Evolutionary conservation across 2,329 filamentous ascomycete genomes (phyloP).

Genomic region (Colletotrichum cordylinicola): DNA sequence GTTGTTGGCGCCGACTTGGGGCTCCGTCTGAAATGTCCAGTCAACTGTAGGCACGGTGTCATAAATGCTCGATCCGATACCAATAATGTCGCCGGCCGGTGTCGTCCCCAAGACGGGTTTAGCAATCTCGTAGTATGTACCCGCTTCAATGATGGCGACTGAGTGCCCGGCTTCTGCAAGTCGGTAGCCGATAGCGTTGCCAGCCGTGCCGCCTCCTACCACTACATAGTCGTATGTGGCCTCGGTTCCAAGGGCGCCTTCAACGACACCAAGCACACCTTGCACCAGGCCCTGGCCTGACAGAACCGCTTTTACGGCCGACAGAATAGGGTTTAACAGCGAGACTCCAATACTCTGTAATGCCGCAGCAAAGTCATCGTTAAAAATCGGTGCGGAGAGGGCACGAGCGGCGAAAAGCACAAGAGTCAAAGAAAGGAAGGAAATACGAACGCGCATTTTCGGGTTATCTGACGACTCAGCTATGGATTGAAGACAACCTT

Average conservation of each 20-base stretch:
- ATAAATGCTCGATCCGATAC: neutral
- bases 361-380: neutral
- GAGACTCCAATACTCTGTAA: neutral
- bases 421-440: neutral
- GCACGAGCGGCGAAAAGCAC: neutral
- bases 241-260: neutral
- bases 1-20: constrained; percentile 27
- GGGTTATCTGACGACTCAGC: neutral
- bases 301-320: neutral
- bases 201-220: constrained; percentile 44
- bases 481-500: neutral
- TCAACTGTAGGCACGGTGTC: constrained; percentile 30
- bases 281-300: neutral
- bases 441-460: neutral
- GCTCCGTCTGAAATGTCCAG: constrained; percentile 31
- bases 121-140: constrained; percentile 35
- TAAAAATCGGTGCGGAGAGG: neutral
- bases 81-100: constrained; percentile 17
- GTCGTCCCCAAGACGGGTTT: constrained; percentile 30
- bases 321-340: neutral
- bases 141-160: constrained; percentile 46
- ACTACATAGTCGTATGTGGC: constrained; percentile 27
- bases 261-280: neutral
- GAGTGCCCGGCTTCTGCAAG: constrained; percentile 31
- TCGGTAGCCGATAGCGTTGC: constrained; percentile 37